Base-by-base conservation (phyloP, 2,329 filamentous ascomycete genomes). In the Penicillium nordicum region DNA sequence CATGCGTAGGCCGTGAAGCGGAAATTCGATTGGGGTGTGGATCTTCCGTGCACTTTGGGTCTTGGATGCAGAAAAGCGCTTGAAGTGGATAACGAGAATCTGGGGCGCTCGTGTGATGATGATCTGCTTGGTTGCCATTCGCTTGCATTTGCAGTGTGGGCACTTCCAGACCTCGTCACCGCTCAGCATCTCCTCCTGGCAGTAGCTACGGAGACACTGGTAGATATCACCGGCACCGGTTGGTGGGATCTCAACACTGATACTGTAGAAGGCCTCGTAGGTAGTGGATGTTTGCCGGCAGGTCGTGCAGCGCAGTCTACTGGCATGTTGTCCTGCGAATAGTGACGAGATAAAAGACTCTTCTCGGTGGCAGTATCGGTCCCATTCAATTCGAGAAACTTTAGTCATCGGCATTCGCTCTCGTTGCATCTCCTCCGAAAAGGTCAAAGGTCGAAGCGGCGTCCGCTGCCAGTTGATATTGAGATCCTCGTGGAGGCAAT, bases 401-500 rank as follows among this genome's bases (percentile, higher is more conserved):
- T 86, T 78, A 57, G 86, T 78, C 12, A 84, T 80, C 0, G 84
- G 82, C 70, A 85, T 80, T 21, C 78, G 74, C 66, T 88, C 86
- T 25, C 86, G 80, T 48, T 78, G 78, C 62, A 81, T 75, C 69
- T 88, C 86, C 67, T 88, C 81, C 27, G 80, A 74, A 16, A 81
- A 79, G 0, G 82, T 86, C 40, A 88, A 75, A 5, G 81, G 79
- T 48, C 80, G 79, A 2, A 88, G 76, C 0, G 82, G 84, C 2
- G 77, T 79, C 51, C 81, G 78, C 58, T 84, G 79, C 78, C 85
- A 88, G 30, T 82, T 81, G 7, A 80, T 74, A 70, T 96, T 95
- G 5, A 95, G 86, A 73, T 99, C 94, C 69, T 94, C 89, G 64
- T 93, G 88, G 12, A 97, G 79, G 62, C 88, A 87, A 51, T 90